Evolutionary conservation across 2,329 filamentous ascomycete species (phyloP).

Genomic region (Fusarium haematococcum): DNA sequence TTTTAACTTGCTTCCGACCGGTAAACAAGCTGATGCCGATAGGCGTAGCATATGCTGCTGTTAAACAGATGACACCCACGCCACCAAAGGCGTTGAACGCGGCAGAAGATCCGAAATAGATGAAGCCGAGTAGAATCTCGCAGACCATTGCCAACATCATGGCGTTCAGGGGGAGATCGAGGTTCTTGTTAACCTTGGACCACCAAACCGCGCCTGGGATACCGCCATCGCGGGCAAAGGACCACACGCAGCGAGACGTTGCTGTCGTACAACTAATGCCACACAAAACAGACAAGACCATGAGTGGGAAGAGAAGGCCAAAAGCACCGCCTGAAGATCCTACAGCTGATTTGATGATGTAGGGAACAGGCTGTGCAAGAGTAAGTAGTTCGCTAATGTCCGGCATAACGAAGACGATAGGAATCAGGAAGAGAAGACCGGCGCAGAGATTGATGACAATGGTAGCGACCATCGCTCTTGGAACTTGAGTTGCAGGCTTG

Average conservation of each 20-base stretch:
- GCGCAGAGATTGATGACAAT: conserved; percentile 74
- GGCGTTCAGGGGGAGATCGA: conserved; percentile 12
- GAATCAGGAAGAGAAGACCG: conserved; percentile 76
- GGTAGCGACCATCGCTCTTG: conserved; percentile 77
- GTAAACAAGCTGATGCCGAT: conserved; percentile 12
- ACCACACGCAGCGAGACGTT: conserved; percentile 15
- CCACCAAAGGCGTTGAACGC: conserved; percentile 18
- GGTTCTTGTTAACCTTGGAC: conserved; percentile 5
- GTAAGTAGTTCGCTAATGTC: conserved; percentile 66
- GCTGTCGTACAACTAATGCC: conserved; percentile 20
- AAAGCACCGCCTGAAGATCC: conserved; percentile 6
- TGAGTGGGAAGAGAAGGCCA: conserved; percentile 3
- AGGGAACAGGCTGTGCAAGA: conserved; percentile 71
- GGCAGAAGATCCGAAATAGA: conserved; percentile 16
- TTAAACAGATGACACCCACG: conserved; percentile 11
- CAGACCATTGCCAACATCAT: conserved; percentile 19
- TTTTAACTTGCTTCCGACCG: conserved; percentile 7
- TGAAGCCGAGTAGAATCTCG: conserved; percentile 7
- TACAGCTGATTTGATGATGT: conserved; percentile 63
- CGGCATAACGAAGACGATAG: conserved; percentile 76
- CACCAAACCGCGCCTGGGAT: conserved; percentile 12
- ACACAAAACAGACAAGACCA: conserved; percentile 10
- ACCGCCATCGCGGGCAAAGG: conserved; percentile 17
- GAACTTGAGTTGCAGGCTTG: conserved; percentile 74
- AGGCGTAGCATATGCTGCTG: conserved; percentile 15